Evolutionary conservation across 2,329 filamentous ascomycete genomes (phyloP).

Genomic region (Biscogniauxia sp.): DNA sequence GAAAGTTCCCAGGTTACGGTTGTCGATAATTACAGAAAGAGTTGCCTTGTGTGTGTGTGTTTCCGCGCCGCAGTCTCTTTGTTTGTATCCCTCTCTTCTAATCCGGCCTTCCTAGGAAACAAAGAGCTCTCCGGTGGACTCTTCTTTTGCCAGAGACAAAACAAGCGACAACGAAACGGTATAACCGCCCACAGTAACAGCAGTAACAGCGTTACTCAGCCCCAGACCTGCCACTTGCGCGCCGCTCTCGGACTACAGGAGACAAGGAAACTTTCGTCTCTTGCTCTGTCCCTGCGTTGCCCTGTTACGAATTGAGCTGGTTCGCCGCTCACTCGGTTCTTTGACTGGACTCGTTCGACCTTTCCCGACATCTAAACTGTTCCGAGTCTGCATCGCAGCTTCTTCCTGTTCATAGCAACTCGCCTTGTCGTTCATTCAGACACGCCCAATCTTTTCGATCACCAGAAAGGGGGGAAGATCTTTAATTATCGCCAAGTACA

Average conservation of each 20-base stretch:
- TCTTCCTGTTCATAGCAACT: slow-evolving; percentile 18
- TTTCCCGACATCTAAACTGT: slow-evolving; percentile 3
- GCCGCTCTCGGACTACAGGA: slow-evolving; percentile 22
- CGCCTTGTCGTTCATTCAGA: slow-evolving; percentile 28
- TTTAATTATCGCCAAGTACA: slow-evolving; percentile 26
- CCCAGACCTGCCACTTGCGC: background rate
- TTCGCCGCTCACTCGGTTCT: slow-evolving; percentile 10
- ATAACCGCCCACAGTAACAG: background rate
- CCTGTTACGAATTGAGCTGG: slow-evolving; percentile 13
- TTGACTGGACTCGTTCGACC: slow-evolving; percentile 12
- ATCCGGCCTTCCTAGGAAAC: background rate
- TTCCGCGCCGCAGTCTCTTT: background rate
- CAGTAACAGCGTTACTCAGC: slow-evolving; percentile 3
- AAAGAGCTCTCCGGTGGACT: background rate
- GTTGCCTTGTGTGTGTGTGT: background rate
- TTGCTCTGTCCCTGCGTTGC: slow-evolving; percentile 9
- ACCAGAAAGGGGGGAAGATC: slow-evolving; percentile 15
- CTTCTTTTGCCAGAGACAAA: background rate
- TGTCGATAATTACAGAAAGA: background rate
- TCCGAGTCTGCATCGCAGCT: slow-evolving; percentile 12
- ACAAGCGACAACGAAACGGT: background rate
- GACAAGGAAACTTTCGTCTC: slow-evolving; percentile 20
- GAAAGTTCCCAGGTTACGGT: background rate
- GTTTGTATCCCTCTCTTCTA: background rate
- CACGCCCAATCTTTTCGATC: slow-evolving; percentile 12